phyloP scores from a whole-genome alignment of 2,329 filamentous ascomycete species.

The Aspergillus ochraceoroseus region DNA sequence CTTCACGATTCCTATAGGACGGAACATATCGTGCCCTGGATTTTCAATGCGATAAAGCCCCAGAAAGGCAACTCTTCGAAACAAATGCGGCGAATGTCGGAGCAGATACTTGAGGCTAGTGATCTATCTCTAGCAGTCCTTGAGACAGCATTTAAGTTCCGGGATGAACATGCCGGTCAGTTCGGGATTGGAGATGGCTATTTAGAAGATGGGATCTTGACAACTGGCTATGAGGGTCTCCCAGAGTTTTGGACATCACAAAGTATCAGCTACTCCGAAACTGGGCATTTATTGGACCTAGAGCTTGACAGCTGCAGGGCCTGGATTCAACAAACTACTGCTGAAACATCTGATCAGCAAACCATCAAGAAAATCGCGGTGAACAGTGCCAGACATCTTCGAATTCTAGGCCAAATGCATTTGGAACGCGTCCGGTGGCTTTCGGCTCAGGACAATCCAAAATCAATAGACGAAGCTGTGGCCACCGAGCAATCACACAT shows the following conservation, averaged over 20 bases:
- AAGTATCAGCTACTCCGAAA: slow-evolving; percentile 36
- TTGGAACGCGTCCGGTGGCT: slow-evolving; percentile 58
- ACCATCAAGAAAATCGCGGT: slow-evolving; percentile 47
- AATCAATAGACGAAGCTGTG: slow-evolving; percentile 47
- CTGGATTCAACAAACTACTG: slow-evolving; percentile 35
- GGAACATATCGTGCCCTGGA: slow-evolving; percentile 72
- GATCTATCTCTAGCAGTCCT: slow-evolving; percentile 65
- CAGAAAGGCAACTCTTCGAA: slow-evolving; percentile 60
- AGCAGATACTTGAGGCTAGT: slow-evolving; percentile 62
- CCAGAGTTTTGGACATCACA: slow-evolving; percentile 82
- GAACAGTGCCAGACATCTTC: slow-evolving; percentile 52
- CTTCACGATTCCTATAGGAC: slow-evolving; percentile 68
- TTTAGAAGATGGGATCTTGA: slow-evolving; percentile 61
- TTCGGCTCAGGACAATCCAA: slow-evolving; percentile 49
- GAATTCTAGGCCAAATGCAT: slow-evolving; percentile 55
- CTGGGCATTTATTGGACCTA: slow-evolving; percentile 38
- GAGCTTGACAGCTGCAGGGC: slow-evolving; percentile 40
- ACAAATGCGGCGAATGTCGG: slow-evolving; percentile 44
- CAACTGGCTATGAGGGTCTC: slow-evolving; percentile 61
- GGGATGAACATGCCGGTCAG: slow-evolving; percentile 60
- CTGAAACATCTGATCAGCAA: slow-evolving; percentile 32
- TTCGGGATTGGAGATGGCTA: slow-evolving; percentile 70
- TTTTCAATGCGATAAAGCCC: slow-evolving; percentile 69
- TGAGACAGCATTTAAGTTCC: slow-evolving; percentile 63
- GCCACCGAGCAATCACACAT: slow-evolving; percentile 44